phyloP scores from a whole-genome alignment of 2,329 filamentous ascomycete genomes.

The Dactylellina drechsleri region DNA sequence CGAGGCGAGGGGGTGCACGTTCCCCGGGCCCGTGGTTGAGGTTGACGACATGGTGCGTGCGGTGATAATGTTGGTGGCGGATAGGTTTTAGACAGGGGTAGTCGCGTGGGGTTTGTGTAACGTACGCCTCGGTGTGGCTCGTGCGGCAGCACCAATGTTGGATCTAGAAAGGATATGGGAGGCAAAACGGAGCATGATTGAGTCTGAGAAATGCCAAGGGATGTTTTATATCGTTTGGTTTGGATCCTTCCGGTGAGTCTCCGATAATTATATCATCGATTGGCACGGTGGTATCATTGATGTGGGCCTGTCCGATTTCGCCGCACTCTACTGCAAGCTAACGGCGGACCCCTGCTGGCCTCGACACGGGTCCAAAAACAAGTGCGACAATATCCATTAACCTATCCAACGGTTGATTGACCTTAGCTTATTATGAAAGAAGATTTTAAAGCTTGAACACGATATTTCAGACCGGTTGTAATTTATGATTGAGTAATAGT shows the following conservation, averaged over 20 bases:
- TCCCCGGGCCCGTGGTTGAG: neutral
- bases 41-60: neutral
- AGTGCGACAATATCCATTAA: too few relatives aligned
- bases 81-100: neutral
- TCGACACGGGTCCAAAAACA: neutral
- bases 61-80: neutral
- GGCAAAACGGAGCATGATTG: constrained; percentile 1
- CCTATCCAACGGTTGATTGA: neutral
- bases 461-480: too few relatives aligned
- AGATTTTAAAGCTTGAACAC: too few relatives aligned
- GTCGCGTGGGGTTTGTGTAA: constrained; percentile 5
- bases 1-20: constrained; percentile 36
- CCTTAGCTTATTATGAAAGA: too few relatives aligned
- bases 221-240: too few relatives aligned
- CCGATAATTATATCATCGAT: constrained; percentile 3
- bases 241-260: constrained; percentile 22
- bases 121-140: constrained; percentile 6
- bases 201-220: neutral
- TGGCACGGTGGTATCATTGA: too few relatives aligned
- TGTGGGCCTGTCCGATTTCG: neutral
- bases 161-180: neutral
- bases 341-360: neutral
- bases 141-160: neutral
- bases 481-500: too few relatives aligned
- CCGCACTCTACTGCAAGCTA: constrained; percentile 9